phyloP scores from a whole-genome alignment of 2,329 filamentous ascomycete species.

The Purpureocillium takamizusanense region DNA sequence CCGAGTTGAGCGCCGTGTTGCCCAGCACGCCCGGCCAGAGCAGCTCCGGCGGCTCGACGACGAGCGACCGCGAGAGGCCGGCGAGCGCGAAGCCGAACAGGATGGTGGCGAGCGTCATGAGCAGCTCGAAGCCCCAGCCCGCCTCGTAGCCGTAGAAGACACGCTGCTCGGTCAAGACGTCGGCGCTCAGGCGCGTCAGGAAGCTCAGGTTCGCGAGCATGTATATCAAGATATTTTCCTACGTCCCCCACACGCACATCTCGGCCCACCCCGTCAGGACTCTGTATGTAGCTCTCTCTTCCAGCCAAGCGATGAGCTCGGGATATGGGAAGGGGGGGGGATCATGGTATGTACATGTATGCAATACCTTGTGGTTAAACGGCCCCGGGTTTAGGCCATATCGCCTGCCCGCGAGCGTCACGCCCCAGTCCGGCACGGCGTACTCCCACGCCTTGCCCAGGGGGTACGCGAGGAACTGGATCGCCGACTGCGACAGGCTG shows the following conservation, averaged over 20 bases:
- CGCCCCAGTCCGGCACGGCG: constrained; percentile 18
- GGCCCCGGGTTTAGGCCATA: too few species aligned
- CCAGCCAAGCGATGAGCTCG: too few species aligned
- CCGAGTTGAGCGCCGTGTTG: constrained; percentile 34
- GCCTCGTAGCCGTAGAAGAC: constrained; percentile 33
- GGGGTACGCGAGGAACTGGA: constrained; percentile 34
- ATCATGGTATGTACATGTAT: too few species aligned
- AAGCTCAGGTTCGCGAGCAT: constrained; percentile 47
- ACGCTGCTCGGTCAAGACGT: constrained; percentile 23
- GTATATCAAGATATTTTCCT: constrained; percentile 45
- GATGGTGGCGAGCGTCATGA: constrained; percentile 38
- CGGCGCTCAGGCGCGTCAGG: constrained; percentile 24
- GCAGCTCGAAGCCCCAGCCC: constrained; percentile 38
- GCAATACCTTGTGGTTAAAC: too few species aligned
- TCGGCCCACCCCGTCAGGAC: too few species aligned
- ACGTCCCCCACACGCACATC: too few species aligned
- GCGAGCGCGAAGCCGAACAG: constrained; percentile 43
- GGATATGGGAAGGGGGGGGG: too few species aligned
- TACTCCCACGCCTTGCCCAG: constrained; percentile 29
- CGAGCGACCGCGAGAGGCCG: constrained; percentile 31
- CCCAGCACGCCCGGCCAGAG: constrained; percentile 44
- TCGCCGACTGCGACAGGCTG: constrained; percentile 22
- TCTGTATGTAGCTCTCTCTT: too few species aligned
- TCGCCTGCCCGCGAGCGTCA: constrained; percentile 12
- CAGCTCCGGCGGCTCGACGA: constrained; percentile 36